Percentiles rank a stretch among this genome's conserved stretches.
Evolutionary conservation across 2,329 filamentous ascomycete species (phyloP).

Genomic region (Talaromyces funiculosus): DNA sequence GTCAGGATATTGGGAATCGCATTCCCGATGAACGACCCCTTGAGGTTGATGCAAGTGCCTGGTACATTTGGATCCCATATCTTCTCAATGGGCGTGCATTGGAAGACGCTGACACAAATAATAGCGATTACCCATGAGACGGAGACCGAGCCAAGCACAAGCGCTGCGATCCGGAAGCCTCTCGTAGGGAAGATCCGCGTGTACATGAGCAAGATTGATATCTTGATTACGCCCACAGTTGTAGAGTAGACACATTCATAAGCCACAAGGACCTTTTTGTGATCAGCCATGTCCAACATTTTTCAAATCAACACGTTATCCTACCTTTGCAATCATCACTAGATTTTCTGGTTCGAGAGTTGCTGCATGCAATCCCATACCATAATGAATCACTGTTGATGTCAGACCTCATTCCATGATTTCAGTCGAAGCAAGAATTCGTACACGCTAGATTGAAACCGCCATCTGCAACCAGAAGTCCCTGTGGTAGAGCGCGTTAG

Average conservation of each 20-base stretch:
- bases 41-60: slow-evolving; percentile 46
- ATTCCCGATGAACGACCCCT: slow-evolving; percentile 49
- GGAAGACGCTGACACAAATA: slow-evolving; percentile 49
- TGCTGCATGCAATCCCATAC: slow-evolving; percentile 18
- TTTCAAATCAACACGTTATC: slow-evolving; percentile 19
- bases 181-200: slow-evolving; percentile 47
- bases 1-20: slow-evolving; percentile 35
- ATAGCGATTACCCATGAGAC: slow-evolving; percentile 46
- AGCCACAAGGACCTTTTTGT: not conserved
- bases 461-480: not conserved
- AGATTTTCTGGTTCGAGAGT: slow-evolving; percentile 16
- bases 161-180: slow-evolving; percentile 41
- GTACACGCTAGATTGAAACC: not conserved
- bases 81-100: slow-evolving; percentile 48
- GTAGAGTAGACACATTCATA: slow-evolving; percentile 35
- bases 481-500: not conserved
- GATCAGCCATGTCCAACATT: not conserved
- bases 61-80: slow-evolving; percentile 44
- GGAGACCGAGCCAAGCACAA: slow-evolving; percentile 39
- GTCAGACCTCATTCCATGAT: not conserved
- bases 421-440: not conserved
- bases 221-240: slow-evolving; percentile 47
- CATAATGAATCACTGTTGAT: slow-evolving; percentile 16
- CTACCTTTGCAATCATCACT: slow-evolving; percentile 27
- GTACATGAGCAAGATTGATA: slow-evolving; percentile 50